phyloP scores from a whole-genome alignment of 305 asterid species.

The Rubia occidens region DNA sequence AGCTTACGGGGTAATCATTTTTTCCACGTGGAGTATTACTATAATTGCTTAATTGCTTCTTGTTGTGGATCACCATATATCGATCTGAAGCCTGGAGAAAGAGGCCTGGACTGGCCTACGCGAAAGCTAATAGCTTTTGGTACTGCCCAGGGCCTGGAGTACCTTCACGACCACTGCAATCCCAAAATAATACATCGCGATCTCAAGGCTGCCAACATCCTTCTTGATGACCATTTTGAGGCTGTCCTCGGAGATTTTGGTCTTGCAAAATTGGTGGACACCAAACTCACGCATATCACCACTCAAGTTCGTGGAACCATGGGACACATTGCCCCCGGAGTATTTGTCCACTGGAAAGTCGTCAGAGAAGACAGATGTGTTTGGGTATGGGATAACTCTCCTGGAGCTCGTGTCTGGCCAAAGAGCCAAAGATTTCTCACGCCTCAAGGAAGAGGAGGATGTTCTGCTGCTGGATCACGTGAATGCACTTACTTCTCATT shows the following conservation, averaged over 20 bases:
- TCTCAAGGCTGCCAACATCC: conserved; percentile 87
- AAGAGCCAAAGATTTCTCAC: conserved; percentile 74
- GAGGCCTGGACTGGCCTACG: conserved; percentile 64
- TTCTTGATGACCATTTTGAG: conserved; percentile 60
- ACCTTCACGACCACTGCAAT: conserved; percentile 82
- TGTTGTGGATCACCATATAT: background rate
- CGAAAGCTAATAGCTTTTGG: conserved; percentile 69
- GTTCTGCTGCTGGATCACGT: conserved; percentile 83
- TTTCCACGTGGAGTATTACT: no score
- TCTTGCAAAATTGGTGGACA: conserved; percentile 64
- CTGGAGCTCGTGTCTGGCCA: conserved; percentile 84
- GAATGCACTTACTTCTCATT: conserved; percentile 20
- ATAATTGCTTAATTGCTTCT: background rate
- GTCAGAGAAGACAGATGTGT: conserved; percentile 79
- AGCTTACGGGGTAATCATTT: conserved; percentile 55
- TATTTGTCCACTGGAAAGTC: conserved; percentile 84
- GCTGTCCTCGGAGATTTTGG: conserved; percentile 94
- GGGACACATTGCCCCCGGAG: conserved; percentile 93
- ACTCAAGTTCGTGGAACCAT: conserved; percentile 92
- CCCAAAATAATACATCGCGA: conserved; percentile 89
- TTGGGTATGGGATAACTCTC: conserved; percentile 84
- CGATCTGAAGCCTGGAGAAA: conserved; percentile 77
- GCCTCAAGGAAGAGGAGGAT: conserved; percentile 89
- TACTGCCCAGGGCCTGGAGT: conserved; percentile 84
- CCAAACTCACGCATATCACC: conserved; percentile 64